These are phyloP conservation scores for Pichia sp. DNA, from an alignment of 1,139 yeast genomes.

Conservation along the genomic window DNA sequence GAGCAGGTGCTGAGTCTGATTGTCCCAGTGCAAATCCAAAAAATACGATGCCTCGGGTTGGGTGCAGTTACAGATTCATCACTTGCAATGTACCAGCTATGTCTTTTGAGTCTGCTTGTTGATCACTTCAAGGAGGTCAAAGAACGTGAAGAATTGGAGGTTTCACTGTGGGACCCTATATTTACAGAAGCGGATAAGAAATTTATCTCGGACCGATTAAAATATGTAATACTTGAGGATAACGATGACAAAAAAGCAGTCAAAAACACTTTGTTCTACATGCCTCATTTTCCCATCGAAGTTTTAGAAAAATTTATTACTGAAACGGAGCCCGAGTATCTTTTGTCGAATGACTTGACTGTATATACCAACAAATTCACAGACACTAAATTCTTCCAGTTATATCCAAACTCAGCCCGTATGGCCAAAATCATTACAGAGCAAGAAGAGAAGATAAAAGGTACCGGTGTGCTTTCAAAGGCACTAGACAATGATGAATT, in stretches of 20 bases:
- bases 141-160: slow-evolving; percentile 1
- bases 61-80: slow-evolving; percentile 28
- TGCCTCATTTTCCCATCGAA: slow-evolving; percentile 52
- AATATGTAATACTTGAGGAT: slow-evolving; percentile 29
- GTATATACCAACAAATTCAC: slow-evolving; percentile 44
- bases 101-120: slow-evolving; percentile 22
- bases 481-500: slow-evolving; percentile 30
- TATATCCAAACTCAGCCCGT: slow-evolving; percentile 38
- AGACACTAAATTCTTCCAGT: slow-evolving; percentile 35
- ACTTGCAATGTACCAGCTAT: slow-evolving; percentile 30
- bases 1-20: neutral
- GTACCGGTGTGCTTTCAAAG: slow-evolving; percentile 10
- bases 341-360: slow-evolving; percentile 45
- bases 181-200: slow-evolving; percentile 36
- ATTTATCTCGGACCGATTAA: slow-evolving; percentile 28
- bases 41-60: slow-evolving; percentile 31
- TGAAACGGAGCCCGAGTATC: slow-evolving; percentile 33
- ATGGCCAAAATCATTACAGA: slow-evolving; percentile 17
- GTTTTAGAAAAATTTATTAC: slow-evolving; percentile 38
- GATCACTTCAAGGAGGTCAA: slow-evolving; percentile 12
- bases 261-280: slow-evolving; percentile 33
- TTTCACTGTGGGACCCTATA: slow-evolving; percentile 48
- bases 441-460: neutral
- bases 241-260: slow-evolving; percentile 1
- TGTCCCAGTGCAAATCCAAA: neutral